phyloP scores from a whole-genome alignment of 2,329 filamentous ascomycete species.

The Conoideocrella luteorostrata region DNA sequence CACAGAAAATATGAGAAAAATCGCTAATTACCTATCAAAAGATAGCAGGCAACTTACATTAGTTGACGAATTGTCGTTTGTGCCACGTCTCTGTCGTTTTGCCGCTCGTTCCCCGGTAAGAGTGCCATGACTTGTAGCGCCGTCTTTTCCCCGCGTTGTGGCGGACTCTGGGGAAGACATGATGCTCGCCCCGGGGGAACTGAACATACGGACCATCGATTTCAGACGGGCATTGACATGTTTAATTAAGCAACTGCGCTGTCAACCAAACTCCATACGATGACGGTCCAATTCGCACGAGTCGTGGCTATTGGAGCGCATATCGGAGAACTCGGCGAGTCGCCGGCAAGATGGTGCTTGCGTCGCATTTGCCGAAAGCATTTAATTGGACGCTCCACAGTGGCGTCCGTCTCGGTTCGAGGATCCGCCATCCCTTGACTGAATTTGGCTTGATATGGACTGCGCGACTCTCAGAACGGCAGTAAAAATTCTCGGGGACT shows the following conservation, averaged over 20 bases:
- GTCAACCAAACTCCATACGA: neutral
- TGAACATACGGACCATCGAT: neutral
- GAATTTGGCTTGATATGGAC: too few relatives aligned
- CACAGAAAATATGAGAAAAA: too few relatives aligned
- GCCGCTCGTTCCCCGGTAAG: slow-evolving; percentile 6
- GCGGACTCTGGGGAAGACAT: slow-evolving; percentile 6
- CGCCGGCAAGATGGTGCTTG: neutral
- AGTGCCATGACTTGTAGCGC: neutral
- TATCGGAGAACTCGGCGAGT: neutral
- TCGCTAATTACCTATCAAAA: too few relatives aligned
- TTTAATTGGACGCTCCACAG: neutral
- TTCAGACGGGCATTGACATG: neutral
- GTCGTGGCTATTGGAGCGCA: neutral
- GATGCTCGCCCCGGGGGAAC: slow-evolving; percentile 2
- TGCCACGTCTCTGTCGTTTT: slow-evolving; percentile 7
- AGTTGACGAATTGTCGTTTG: neutral
- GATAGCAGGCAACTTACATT: too few relatives aligned
- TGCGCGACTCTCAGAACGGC: too few relatives aligned
- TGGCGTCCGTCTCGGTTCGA: neutral
- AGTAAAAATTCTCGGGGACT: too few relatives aligned
- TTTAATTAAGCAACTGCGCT: neutral
- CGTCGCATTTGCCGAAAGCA: neutral
- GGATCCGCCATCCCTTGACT: neutral
- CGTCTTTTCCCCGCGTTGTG: slow-evolving; percentile 1
- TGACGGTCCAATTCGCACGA: neutral